Base-by-base conservation (phyloP, 371 early-diverging fungal species). In the Lichtheimia ramosa region DNA sequence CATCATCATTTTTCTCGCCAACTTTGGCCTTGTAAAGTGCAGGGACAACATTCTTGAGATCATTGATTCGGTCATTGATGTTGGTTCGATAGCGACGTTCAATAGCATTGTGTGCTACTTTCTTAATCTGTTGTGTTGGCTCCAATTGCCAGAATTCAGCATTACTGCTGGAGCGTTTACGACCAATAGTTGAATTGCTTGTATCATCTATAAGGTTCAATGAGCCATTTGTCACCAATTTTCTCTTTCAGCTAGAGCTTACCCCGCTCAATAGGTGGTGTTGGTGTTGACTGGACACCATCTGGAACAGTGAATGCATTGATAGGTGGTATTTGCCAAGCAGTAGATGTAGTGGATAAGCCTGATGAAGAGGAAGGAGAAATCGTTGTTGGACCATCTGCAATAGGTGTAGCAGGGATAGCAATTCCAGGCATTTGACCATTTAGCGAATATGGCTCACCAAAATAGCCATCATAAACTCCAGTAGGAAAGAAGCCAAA, bases 71-170 rank as follows among this genome's bases (percentile, higher is more conserved):
- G 61, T 95, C 92, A 80, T 96, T 96, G 64, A 96, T 92, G 71
- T 95, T 96, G 73, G 92, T 94, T 58, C 97, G 85, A 73, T 95
- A 95, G 20, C 94, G 87, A n/a, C 92, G 85, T 71, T 96, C 97
- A 50, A 95, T 95, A 3, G 91, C 95, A 63, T 96, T 96, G 71
- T 96, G 97, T 0, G 95, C 93, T 6, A 90, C 89, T 68, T 94
- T 94, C 68, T 94, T 92, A 54, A 88, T 86, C 48, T 86, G 86
- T 59, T 85, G 86, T 42, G 68, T 69, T 6, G 59, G 59, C 18
- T 49, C 59, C 15, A 58, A 25, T 15, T 42, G 52, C 53, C 49
- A 53, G 12, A 43, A 53, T n/a, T 53, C 34, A 46, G 24, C 18
- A 18, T 34, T 43, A 23, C 60, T 49, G 50, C 34, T 40, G 7